Base-by-base conservation (phyloP, 495 filamentous ascomycete genomes). In the Geoglossum glabrum region DNA sequence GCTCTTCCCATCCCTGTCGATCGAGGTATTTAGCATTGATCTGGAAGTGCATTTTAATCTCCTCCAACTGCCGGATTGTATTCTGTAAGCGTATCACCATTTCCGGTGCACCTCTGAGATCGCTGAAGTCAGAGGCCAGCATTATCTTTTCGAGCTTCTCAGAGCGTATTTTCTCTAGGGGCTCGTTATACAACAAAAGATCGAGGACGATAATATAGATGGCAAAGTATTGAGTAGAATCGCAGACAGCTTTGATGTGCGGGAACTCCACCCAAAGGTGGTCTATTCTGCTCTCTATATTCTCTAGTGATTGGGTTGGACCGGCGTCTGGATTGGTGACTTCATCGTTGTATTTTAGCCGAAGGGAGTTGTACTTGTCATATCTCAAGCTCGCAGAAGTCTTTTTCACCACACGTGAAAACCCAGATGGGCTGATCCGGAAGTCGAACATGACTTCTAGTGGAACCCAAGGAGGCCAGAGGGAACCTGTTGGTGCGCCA, bases 361-460 rank as follows among this genome's bases (percentile, higher is more conserved):
- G 88, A 51, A 98, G 79, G 40, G 89, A 92, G 68, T 98, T 98
- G 76, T 90, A 96, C 68, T 97, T 97, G 74, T 98, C 90, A 64
- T 93, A 97, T 59, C 90, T 82, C 54, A 98, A 73, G 66, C 80
- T 89, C 34, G 90, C 90, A 1, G 92, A 97, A 6, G 92, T 98
- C 67, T 86, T 85, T 63, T 95, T 86, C 46, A 98, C 87, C 30
- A 97, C 87, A 28, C 93, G 79, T 61, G 87, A 89, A 73, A 96
- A 97, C 30, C 93, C 92, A 65, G 95, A 95, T 0, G 92, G 90
- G 65, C 90, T 84, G 21, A 84, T 73, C 56, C 87, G 71, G 70
- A 95, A 98, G 70, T 97, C 90, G 61, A 95, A 96, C 84, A 96
- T 95, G 58, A 93, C 86, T 70, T 98, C 92, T 71, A 97, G 80